Evolutionary conservation across 2,329 filamentous ascomycete genomes (phyloP).

Genomic region (Ophiostoma piceae): DNA sequence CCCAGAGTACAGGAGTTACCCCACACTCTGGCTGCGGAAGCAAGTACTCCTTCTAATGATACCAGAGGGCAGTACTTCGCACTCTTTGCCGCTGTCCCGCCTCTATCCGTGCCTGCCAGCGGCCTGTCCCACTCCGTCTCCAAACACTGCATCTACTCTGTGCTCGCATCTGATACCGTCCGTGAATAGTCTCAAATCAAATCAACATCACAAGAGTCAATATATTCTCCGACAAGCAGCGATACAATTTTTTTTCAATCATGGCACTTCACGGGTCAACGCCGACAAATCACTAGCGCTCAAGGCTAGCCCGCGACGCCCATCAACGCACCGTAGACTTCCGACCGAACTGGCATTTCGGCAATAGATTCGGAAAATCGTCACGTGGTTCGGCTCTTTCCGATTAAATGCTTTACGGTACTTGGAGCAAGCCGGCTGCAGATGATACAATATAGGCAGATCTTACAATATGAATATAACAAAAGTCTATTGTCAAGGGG

Average conservation of each 20-base stretch:
- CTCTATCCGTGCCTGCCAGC: background rate
- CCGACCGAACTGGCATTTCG: background rate
- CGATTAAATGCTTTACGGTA: background rate
- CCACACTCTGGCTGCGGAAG: slow-evolving; percentile 2
- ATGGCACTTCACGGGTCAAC: background rate
- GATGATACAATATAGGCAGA: background rate
- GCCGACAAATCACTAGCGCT: background rate
- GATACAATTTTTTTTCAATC: background rate
- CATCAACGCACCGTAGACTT: background rate
- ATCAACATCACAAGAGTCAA: background rate
- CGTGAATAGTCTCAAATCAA: background rate
- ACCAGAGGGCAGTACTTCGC: background rate
- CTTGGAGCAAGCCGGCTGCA: background rate
- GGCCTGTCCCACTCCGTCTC: background rate
- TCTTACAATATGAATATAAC: background rate
- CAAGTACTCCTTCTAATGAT: background rate
- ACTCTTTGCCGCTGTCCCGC: slow-evolving; percentile 6
- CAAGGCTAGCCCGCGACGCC: background rate
- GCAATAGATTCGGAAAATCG: background rate
- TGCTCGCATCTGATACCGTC: background rate
- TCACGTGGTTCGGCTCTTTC: background rate
- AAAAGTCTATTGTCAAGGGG: background rate
- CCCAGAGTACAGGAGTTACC: background rate
- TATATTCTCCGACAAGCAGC: too few species aligned
- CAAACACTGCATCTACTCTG: background rate